phyloP scores from a whole-genome alignment of 2,329 filamentous ascomycete species.

The Beauveria australis region DNA sequence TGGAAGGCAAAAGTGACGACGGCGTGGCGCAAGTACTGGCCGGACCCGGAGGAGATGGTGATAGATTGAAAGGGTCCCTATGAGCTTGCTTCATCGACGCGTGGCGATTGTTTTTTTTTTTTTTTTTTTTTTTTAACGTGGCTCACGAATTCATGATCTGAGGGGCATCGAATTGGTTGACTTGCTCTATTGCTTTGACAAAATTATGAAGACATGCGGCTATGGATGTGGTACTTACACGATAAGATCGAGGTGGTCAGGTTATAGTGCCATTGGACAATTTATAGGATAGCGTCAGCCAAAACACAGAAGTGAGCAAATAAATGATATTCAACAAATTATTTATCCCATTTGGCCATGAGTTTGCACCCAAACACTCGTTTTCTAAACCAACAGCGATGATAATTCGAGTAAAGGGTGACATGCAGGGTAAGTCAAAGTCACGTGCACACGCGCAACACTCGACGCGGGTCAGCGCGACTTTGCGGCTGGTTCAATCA shows the following conservation, averaged over 20 bases:
- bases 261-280: too few relatives aligned
- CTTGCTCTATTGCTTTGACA: too few relatives aligned
- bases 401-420: background rate
- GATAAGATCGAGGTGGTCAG: too few relatives aligned
- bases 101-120: too few relatives aligned
- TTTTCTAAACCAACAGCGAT: background rate
- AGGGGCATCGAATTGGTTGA: too few relatives aligned
- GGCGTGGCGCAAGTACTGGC: background rate
- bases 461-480: background rate
- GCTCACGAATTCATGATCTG: too few relatives aligned
- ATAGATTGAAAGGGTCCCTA: background rate
- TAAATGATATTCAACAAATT: background rate
- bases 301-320: background rate
- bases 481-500: background rate
- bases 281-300: too few relatives aligned
- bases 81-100: too few relatives aligned
- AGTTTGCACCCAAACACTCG: background rate
- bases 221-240: too few relatives aligned
- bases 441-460: background rate
- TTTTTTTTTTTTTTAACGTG: too few relatives aligned
- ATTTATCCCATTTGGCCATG: background rate
- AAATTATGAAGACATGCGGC: too few relatives aligned
- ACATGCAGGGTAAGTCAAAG: background rate
- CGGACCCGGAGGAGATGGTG: background rate
- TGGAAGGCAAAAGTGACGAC: conserved; percentile 17